Conservation (phyloP, 495 filamentous ascomycete species). For the Lasiosphaeriaceae sp. region DNA sequence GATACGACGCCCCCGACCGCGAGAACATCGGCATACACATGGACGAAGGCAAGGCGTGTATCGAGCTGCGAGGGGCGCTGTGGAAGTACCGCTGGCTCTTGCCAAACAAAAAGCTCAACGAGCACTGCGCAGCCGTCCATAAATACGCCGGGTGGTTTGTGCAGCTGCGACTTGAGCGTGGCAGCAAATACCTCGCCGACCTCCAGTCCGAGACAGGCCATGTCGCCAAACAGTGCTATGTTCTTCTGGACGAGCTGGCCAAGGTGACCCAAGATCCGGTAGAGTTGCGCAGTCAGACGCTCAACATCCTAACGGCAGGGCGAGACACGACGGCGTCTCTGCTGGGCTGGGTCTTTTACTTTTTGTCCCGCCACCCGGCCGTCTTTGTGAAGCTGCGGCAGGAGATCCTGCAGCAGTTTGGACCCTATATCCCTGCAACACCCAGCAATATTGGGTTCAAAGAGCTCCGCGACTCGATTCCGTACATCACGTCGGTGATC, state of each 20-base stretch:
- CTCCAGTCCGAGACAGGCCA: conserved; percentile 3
- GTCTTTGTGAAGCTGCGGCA: conserved; percentile 49
- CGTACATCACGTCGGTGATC: conserved; percentile 46
- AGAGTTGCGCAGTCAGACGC: conserved; percentile 57
- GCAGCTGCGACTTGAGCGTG: background rate
- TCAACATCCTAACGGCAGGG: conserved; percentile 62
- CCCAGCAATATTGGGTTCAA: conserved; percentile 30
- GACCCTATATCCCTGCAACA: conserved; percentile 13
- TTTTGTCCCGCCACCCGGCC: conserved; percentile 44
- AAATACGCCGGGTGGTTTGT: conserved; percentile 50
- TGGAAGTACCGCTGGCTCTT: conserved; percentile 36
- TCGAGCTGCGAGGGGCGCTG: conserved; percentile 41
- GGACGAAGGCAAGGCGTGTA: conserved; percentile 42
- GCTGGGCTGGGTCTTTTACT: conserved; percentile 54
- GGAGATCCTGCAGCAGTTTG: conserved; percentile 42
- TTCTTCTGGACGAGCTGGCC: conserved; percentile 62
- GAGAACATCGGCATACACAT: conserved; percentile 40
- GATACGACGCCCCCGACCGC: conserved; percentile 16
- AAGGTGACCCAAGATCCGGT: conserved; percentile 54
- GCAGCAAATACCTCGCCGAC: background rate
- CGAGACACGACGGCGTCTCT: conserved; percentile 54
- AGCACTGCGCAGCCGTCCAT: conserved; percentile 45
- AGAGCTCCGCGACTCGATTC: conserved; percentile 32
- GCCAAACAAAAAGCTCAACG: conserved; percentile 37
- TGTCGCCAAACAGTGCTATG: conserved; percentile 38